A percentile compares a stretch with the other conserved stretches of the same genome.
Conservation (phyloP, 345 rosid genomes). For the Linum trigynum region DNA sequence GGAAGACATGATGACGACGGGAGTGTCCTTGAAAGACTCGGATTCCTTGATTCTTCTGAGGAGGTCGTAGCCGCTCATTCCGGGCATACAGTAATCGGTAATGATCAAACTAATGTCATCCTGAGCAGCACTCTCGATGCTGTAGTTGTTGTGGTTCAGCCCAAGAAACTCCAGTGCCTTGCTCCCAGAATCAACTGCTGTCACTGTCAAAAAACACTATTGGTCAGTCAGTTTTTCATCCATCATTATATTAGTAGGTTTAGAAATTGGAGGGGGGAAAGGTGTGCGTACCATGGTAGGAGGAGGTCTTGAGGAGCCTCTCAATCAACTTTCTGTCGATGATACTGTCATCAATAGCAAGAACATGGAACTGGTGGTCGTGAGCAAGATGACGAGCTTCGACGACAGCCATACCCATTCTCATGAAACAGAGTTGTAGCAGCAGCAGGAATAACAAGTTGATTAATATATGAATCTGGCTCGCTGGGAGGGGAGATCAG, state of each 20-base stretch:
- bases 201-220: conserved; percentile 32
- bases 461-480: too few relatives aligned
- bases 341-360: conserved; percentile 85
- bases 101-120: conserved; percentile 63
- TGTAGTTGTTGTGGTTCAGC: conserved; percentile 22
- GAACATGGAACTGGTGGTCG: conserved; percentile 53
- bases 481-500: conserved; percentile 21
- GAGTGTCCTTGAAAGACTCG: conserved; percentile 47
- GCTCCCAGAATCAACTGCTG: conserved; percentile 84
- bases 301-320: conserved; percentile 75
- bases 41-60: conserved; percentile 76
- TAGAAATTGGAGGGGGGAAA: not conserved
- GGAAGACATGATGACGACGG: conserved; percentile 73
- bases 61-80: conserved; percentile 94
- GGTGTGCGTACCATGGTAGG: conserved; percentile 53
- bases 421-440: not conserved
- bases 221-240: too few relatives aligned
- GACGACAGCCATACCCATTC: conserved; percentile 22
- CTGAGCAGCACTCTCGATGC: conserved; percentile 28
- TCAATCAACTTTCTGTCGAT: conserved; percentile 79
- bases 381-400: conserved; percentile 19
- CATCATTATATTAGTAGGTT: too few relatives aligned
- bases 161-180: conserved; percentile 86
- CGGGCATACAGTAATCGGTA: conserved; percentile 97
- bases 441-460: not conserved